Conservation (phyloP, 2,329 filamentous ascomycete genomes). For the Cladosporium sp. region DNA sequence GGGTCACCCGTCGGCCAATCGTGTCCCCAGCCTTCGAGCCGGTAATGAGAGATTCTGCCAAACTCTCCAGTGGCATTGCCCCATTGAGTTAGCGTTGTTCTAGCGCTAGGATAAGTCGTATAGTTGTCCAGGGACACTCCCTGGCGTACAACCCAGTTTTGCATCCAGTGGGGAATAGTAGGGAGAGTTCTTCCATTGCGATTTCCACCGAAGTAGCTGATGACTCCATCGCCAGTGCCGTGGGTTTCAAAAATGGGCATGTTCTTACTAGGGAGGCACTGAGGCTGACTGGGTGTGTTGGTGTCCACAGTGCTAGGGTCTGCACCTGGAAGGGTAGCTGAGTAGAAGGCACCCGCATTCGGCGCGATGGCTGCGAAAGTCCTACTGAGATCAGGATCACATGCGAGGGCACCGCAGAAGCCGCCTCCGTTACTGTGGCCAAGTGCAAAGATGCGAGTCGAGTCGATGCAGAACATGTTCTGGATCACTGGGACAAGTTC, state of each 20-base stretch:
- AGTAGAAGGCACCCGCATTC: constrained; percentile 49
- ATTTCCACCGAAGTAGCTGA: constrained; percentile 40
- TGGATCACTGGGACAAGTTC: constrained; percentile 43
- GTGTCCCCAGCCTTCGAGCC: constrained; percentile 37
- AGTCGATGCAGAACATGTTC: constrained; percentile 47
- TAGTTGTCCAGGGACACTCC: constrained; percentile 33
- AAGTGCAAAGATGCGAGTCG: constrained; percentile 44
- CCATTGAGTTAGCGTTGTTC: constrained; percentile 26
- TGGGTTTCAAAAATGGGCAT: constrained; percentile 48
- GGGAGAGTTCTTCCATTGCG: constrained; percentile 19
- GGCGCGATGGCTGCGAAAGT: constrained; percentile 52
- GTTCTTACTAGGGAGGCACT: constrained; percentile 26
- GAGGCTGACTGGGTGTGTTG: constrained; percentile 25
- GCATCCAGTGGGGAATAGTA: constrained; percentile 32
- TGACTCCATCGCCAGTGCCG: constrained; percentile 41
- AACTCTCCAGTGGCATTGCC: constrained; percentile 33
- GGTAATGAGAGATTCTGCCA: constrained; percentile 40
- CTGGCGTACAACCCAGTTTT: constrained; percentile 39
- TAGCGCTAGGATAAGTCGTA: constrained; percentile 26
- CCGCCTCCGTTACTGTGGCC: constrained; percentile 59
- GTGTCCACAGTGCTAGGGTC: constrained; percentile 26
- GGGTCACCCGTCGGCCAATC: constrained; percentile 36
- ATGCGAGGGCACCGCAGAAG: constrained; percentile 50
- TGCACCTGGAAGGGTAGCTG: constrained; percentile 26
- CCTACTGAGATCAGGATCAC: constrained; percentile 42